phyloP scores from a whole-genome alignment of 2,329 filamentous ascomycete species.

The Alternaria rosae region DNA sequence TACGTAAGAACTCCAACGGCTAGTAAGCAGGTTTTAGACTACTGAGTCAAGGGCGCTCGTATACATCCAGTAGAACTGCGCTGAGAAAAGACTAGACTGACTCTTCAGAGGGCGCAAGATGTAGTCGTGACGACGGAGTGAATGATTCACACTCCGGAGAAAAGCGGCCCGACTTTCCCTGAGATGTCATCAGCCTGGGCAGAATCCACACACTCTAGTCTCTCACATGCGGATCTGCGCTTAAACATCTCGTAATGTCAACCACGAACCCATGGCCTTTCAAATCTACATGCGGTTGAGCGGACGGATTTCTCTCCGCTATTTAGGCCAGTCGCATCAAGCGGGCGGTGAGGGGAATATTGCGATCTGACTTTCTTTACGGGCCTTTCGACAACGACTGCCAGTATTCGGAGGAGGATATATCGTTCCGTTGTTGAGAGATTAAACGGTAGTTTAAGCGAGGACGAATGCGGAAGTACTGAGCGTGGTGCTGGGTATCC shows the following conservation, averaged over 20 bases:
- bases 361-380: not conserved
- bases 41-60: not conserved
- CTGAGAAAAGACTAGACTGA: not conserved
- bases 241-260: slow-evolving; percentile 34
- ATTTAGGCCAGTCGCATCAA: slow-evolving; percentile 7
- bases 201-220: slow-evolving; percentile 6
- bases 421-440: slow-evolving; percentile 17
- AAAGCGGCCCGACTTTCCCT: slow-evolving; percentile 27
- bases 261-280: slow-evolving; percentile 19
- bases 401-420: not conserved
- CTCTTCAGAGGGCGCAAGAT: not conserved
- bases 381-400: slow-evolving; percentile 9
- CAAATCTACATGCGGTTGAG: slow-evolving; percentile 6
- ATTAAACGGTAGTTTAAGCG: slow-evolving; percentile 9
- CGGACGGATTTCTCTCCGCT: not conserved
- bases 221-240: slow-evolving; percentile 33
- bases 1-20: not conserved
- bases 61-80: not conserved
- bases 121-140: not conserved
- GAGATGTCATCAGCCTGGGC: slow-evolving; percentile 15
- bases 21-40: not conserved
- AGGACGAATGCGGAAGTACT: slow-evolving; percentile 1
- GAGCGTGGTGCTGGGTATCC: slow-evolving; percentile 6
- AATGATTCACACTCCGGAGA: slow-evolving; percentile 19
- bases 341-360: slow-evolving; percentile 5